Percentiles rank a stretch among this genome's conserved stretches.
These are phyloP conservation scores for Carallia brachiata DNA, from an alignment of 345 rosid species.

Conservation along the genomic window DNA sequence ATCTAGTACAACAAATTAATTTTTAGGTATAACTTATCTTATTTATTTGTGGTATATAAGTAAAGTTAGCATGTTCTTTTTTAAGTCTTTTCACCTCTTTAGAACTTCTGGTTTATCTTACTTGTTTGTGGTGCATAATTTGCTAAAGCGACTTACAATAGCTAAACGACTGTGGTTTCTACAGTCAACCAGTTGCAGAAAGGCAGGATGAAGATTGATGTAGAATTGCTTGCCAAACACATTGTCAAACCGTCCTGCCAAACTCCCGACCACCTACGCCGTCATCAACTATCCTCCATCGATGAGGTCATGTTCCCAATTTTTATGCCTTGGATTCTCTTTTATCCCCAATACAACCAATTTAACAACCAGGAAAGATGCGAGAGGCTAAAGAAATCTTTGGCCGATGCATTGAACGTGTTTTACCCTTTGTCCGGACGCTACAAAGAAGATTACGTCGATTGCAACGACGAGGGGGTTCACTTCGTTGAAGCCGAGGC, in stretches of 20 bases:
- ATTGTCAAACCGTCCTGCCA: neutral
- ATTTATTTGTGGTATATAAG: no score
- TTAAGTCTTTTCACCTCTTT: no score
- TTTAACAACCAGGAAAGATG: neutral
- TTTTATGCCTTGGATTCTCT: neutral
- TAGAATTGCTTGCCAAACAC: neutral
- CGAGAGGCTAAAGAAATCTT: conserved; percentile 26
- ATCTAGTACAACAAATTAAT: no score
- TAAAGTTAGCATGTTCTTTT: no score
- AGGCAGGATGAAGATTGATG: neutral
- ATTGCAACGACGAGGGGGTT: no score
- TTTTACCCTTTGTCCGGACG: neutral
- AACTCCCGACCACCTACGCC: neutral
- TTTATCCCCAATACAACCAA: neutral
- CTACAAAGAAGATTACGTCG: neutral
- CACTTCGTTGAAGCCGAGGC: no score
- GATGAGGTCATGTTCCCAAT: neutral
- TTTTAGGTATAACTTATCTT: no score
- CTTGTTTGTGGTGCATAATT: no score
- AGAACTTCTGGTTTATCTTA: no score
- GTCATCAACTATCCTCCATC: neutral
- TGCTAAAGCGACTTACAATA: no score
- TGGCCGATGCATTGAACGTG: no score
- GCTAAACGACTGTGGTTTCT: no score
- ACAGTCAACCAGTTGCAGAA: neutral